Base-by-base conservation (phyloP, 140 eudicot species). In the Bidens hawaiensis region DNA sequence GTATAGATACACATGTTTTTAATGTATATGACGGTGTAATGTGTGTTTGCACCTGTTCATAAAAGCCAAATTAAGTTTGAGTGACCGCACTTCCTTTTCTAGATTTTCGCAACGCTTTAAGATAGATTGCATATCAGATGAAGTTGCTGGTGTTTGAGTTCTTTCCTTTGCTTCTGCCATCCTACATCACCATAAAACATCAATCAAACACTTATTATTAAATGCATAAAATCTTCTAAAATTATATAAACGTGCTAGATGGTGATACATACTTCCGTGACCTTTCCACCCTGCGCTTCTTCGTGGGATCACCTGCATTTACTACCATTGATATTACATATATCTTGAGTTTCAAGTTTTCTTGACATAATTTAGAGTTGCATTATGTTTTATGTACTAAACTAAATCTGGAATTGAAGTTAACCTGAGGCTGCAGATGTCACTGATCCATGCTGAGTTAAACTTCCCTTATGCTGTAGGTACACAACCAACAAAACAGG, bases 121-220 rank as follows among this genome's bases (percentile, higher is more conserved):
- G 26, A 82, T 67, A 24, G 94, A 76, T 62, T 84, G 96, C 85
- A 77, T 79, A 38, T 87, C 96, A 7, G 96, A 79, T 56, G 96
- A 86, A 67, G 82, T 64, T 62, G 77, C 71, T 10, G 94, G 94
- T 33, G 85, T 74, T 14, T 74, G 72, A 75, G 79, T 80, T 79
- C 78, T 81, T 72, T 75, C 94, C 74, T 88, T 88, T 28, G 94
- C 96, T 79, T 88, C 94, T 28, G 96, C 96, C 94, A 88, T 88
- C 68, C 96, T 88, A 62, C 83, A 77, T 65, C 36, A 69, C 38
- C 54, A 57, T 16, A 22, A 23, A 21, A 51, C 58, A 51, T 22
- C 31, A 24, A n/a, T n/a, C 19, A n/a, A 40, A n/a, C 50, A 36
- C n/a, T n/a, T n/a, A 45, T 45, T 45, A 34, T 34, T 34, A 34